Evolutionary conservation across 176 grass and related monocot genomes (phyloP).

Genomic region (Cymbopogon citratus): DNA sequence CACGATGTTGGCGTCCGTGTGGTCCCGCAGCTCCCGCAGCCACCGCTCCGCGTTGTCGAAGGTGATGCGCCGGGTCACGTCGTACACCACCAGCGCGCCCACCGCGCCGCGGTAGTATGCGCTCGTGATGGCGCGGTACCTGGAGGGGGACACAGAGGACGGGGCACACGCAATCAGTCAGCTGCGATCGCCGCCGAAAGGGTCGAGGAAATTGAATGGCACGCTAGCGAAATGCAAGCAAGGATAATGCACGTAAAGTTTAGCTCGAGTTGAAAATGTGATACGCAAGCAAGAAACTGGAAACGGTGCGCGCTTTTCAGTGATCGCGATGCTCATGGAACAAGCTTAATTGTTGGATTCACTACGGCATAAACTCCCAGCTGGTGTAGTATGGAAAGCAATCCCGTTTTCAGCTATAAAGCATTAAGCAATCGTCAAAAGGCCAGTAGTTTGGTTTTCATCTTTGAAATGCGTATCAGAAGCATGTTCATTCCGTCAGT

Average conservation of each 20-base stretch:
- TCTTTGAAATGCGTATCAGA: not conserved
- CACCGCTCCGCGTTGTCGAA: conserved; percentile 69
- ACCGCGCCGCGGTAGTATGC: conserved; percentile 64
- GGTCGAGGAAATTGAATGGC: not conserved
- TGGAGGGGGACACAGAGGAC: not conserved
- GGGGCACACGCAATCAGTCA: not conserved
- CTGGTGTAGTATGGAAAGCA: not conserved
- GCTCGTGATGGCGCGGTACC: conserved; percentile 73
- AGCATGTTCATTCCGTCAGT: not conserved
- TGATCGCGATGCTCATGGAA: not conserved
- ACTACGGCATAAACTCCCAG: not conserved
- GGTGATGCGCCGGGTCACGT: conserved; percentile 53
- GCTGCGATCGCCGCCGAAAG: not conserved
- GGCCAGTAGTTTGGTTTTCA: not conserved
- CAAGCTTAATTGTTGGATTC: not conserved
- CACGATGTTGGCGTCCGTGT: conserved; percentile 67
- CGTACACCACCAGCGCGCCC: conserved; percentile 63
- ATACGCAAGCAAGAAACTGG: not conserved
- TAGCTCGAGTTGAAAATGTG: not conserved
- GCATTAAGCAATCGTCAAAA: not conserved
- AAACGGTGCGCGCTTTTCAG: not conserved
- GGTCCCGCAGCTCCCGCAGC: conserved; percentile 58
- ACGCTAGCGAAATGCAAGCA: not conserved
- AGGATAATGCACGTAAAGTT: conserved; percentile 9
- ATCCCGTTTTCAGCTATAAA: not conserved